Evolutionary conservation across 495 filamentous ascomycete species (phyloP).

Genomic region (Pyrenula massariospora): DNA sequence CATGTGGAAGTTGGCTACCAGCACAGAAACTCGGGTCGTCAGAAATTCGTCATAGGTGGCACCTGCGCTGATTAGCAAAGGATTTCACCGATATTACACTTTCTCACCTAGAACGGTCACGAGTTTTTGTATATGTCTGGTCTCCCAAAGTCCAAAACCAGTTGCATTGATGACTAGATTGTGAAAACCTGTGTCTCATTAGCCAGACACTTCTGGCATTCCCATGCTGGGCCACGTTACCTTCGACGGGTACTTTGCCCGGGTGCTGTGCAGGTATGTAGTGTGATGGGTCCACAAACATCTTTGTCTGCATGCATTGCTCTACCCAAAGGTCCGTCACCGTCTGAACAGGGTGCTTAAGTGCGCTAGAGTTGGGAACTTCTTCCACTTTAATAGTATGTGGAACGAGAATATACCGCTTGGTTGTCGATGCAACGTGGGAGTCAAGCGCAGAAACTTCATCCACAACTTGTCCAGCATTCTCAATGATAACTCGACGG

Average conservation of each 20-base stretch:
- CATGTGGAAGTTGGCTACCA: constrained; percentile 50
- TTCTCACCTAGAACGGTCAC: constrained; percentile 57
- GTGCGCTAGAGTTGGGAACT: constrained; percentile 27
- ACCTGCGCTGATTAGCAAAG: constrained; percentile 17
- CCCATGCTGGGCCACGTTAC: constrained; percentile 27
- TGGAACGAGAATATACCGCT: constrained; percentile 42
- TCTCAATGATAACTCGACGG: constrained; percentile 37
- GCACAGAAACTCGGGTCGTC: constrained; percentile 49
- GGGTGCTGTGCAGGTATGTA: constrained; percentile 20
- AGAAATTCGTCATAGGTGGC: constrained; percentile 68
- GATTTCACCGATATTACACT: not conserved
- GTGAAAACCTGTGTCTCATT: constrained; percentile 53
- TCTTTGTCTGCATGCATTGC: constrained; percentile 65
- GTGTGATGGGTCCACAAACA: constrained; percentile 51
- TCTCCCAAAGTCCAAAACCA: constrained; percentile 71
- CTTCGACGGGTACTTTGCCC: not conserved
- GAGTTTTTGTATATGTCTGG: constrained; percentile 69
- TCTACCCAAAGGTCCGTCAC: constrained; percentile 94
- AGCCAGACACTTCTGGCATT: constrained; percentile 58
- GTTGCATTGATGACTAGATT: constrained; percentile 64
- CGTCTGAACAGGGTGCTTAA: constrained; percentile 32
- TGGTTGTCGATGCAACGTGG: constrained; percentile 24
- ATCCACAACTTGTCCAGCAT: constrained; percentile 36
- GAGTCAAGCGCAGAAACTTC: constrained; percentile 27
- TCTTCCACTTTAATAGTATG: constrained; percentile 28